Percentiles rank a stretch among this genome's conserved stretches.
Conservation (phyloP, 2,329 filamentous ascomycete genomes). For the Penicillium sp. region DNA sequence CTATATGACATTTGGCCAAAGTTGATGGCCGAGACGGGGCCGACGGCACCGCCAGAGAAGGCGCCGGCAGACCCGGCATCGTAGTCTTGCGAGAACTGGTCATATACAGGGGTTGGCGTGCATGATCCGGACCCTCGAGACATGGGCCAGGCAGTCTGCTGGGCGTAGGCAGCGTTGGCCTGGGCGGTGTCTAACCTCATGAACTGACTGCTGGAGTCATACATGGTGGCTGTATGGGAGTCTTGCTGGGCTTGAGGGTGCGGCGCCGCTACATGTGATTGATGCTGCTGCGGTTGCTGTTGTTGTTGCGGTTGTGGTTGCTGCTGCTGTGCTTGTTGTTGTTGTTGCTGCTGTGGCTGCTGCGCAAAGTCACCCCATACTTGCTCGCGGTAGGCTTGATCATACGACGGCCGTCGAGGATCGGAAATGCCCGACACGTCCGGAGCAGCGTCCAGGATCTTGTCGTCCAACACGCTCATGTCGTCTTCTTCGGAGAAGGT, state of each 20-base stretch:
- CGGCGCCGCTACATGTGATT: conserved; percentile 19
- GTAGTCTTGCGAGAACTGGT: conserved; percentile 55
- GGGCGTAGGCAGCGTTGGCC: conserved; percentile 39
- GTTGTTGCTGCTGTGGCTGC: not conserved
- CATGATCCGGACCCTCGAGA: conserved; percentile 64
- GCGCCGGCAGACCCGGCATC: conserved; percentile 43
- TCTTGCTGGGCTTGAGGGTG: conserved; percentile 30
- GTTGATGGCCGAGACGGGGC: conserved; percentile 36
- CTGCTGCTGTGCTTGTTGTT: conserved; percentile 6
- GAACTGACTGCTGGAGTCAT: conserved; percentile 55
- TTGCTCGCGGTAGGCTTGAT: conserved; percentile 50
- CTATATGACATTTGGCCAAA: conserved; percentile 41
- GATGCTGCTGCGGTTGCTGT: conserved; percentile 20
- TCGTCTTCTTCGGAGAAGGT: conserved; percentile 47
- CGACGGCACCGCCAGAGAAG: conserved; percentile 40
- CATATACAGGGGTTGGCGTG: conserved; percentile 69
- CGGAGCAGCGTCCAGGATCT: conserved; percentile 48
- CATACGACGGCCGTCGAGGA: conserved; percentile 43
- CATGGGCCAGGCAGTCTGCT: conserved; percentile 59
- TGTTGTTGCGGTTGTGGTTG: conserved; percentile 3
- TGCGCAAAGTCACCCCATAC: conserved; percentile 45
- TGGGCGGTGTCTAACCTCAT: conserved; percentile 56
- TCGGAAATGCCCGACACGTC: conserved; percentile 47
- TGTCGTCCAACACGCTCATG: conserved; percentile 49
- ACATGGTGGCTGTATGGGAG: conserved; percentile 43